A percentile compares a stretch with the other conserved stretches of the same genome.
Conservation (phyloP, 2,329 filamentous ascomycete species). For the Colletotrichum higginsianum region DNA sequence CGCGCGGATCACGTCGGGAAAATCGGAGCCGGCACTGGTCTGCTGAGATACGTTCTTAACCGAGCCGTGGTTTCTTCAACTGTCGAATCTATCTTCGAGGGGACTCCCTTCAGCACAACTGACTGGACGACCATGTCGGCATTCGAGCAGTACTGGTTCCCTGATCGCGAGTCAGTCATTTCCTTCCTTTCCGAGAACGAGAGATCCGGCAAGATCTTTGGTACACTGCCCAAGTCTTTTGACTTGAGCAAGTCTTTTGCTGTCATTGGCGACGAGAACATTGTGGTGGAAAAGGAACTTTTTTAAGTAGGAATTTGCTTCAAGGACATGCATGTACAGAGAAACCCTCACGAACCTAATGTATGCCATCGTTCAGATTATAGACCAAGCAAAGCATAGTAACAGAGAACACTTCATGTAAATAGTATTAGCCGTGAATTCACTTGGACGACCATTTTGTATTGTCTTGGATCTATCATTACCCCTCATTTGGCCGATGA, state of each 20-base stretch:
- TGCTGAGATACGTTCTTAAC: constrained; percentile 15
- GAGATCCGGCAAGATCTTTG: background rate
- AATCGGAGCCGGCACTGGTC: background rate
- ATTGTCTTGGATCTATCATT: background rate
- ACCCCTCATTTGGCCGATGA: background rate
- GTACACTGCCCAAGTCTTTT: background rate
- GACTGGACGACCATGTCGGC: constrained; percentile 13
- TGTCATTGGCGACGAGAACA: constrained; percentile 11
- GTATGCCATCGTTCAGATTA: background rate
- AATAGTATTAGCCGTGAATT: background rate
- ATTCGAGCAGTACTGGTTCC: constrained; percentile 27
- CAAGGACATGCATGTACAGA: background rate
- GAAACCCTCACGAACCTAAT: background rate
- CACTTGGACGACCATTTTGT: background rate
- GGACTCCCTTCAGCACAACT: constrained; percentile 4
- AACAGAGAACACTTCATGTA: background rate
- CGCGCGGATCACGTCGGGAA: background rate
- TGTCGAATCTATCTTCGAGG: background rate
- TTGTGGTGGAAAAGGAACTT: constrained; percentile 9
- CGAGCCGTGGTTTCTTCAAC: background rate
- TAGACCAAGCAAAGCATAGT: background rate
- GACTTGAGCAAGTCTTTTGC: background rate
- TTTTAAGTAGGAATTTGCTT: background rate
- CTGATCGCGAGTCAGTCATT: background rate
- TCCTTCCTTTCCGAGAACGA: background rate